Evolutionary conservation across 148 eudicot species (phyloP).

Genomic region (Pouteria glomerata): DNA sequence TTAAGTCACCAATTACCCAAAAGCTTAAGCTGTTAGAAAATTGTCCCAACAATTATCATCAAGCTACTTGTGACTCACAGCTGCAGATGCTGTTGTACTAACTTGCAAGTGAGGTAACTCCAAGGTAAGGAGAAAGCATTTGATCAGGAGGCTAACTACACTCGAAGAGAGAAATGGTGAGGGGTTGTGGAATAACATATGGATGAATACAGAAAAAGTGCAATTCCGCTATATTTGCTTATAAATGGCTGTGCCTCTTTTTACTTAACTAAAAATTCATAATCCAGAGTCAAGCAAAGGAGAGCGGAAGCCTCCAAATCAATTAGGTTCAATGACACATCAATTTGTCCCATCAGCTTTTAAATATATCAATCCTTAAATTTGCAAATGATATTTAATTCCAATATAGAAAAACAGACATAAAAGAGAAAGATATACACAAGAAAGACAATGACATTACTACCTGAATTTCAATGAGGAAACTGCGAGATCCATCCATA

Average conservation of each 20-base stretch:
- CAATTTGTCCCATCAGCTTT: neutral
- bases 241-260: neutral
- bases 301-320: neutral
- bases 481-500: conserved; percentile 91
- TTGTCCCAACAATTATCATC: too few relatives aligned
- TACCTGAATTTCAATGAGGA: conserved; percentile 93
- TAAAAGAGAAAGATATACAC: neutral
- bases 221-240: neutral
- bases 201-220: neutral
- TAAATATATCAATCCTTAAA: neutral
- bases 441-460: neutral
- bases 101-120: too few relatives aligned
- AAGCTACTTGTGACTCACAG: too few relatives aligned
- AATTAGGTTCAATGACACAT: neutral
- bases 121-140: neutral
- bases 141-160: neutral
- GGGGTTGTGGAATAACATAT: too few relatives aligned
- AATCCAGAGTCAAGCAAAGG: neutral
- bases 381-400: neutral
- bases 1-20: too few relatives aligned
- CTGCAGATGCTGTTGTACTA: too few relatives aligned
- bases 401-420: neutral
- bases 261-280: neutral
- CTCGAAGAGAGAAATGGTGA: neutral
- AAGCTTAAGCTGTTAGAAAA: too few relatives aligned